Evolutionary conservation across 2,329 filamentous ascomycete species (phyloP), one percentile per base, ranked within the genome.

Genomic region (Paracoccidioides lutzii): DNA sequence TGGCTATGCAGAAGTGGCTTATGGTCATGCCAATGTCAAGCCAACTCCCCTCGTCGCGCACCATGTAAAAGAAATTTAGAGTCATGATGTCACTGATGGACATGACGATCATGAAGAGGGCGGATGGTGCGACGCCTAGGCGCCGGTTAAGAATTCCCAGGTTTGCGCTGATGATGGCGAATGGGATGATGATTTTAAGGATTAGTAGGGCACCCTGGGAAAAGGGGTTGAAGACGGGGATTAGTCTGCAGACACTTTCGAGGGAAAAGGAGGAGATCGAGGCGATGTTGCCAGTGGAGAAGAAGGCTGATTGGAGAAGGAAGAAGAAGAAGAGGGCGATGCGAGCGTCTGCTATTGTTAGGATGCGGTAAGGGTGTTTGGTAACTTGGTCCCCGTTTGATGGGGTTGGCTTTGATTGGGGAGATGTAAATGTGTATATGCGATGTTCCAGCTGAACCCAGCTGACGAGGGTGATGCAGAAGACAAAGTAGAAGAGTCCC

Each of bases 11-110:
- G 71, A 97, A 98, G 69, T 97, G 90, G 65, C 83, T 95, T 62
- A 98, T 98, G 3, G 89, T 96, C 33, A 89, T 95, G 37, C 93
- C 93, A 67, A 98, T 98, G 68, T 98, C 93, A 58, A 98, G 74
- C 93, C 93, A 98, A 28, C 87, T 93, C 0, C 93, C 93, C 68
- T 98, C 93, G 63, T 98, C 93, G 65, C 87, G 87, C 48, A 98
- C 93, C 64, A 95, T 88, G 83, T 88, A 98, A 73, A 98, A 98
- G 76, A 98, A 98, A 65, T 93, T 88, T 53, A 98, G 77, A 3
- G 93, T 97, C 68, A 97, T 78, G 52, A 95, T 82, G 67, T 98
- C 93, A 58, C 87, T 90, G 53, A 94, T 81, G 0, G 87, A 87
- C 82, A 96, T 95, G 52, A 95, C 90, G 2, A 91, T 75, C 85